Base-by-base conservation (phyloP, 2,329 filamentous ascomycete genomes). In the Clonostachys byssicola region DNA sequence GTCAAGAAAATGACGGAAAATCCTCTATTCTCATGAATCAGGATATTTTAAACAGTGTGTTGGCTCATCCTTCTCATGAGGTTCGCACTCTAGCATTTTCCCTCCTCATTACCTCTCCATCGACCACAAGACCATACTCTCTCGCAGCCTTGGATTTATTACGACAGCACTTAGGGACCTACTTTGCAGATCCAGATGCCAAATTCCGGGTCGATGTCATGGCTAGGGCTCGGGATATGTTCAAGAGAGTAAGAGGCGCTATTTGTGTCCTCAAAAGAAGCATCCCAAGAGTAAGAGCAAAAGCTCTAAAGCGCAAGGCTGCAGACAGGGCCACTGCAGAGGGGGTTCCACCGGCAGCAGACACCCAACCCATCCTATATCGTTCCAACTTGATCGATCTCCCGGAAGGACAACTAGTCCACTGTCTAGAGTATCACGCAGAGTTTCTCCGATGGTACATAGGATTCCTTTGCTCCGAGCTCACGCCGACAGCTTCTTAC, bases 161-260 rank as follows among this genome's bases (percentile, higher is more conserved):
- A 3, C 75, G 75, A 46, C 73, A 70, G 34, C 82, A 89, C 49
- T 67, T 97, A 5, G 75, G 80, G 2, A 78, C 85, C 14, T 82
- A 92, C 52, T 86, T 95, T 60, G 82, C 89, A 4, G 92, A 96
- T 52, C 83, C 88, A 1, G 91, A 96, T 60, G 85, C 92, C 6
- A 90, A 92, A 56, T 87, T 92, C 54, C 83, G 94, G 48, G 86
- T 92, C 49, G 89, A 95, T 55, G 75, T 95, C 2, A 75, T 92
- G 23, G 83, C 83, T 20, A 80, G 88, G 51, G 82, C 86, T 3
- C 85, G 89, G 51, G 84, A 85, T 55, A 81, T 97, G 62, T 81
- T 92, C 49, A 85, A 87, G 56, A 83, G 92, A 40, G 71, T 95
- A 5, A 78, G 86, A 53, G 84, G 83, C 20, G 80, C 85, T 10